Base-by-base conservation (phyloP, 495 filamentous ascomycete species). In the Aspergillus carlsbadensis region DNA sequence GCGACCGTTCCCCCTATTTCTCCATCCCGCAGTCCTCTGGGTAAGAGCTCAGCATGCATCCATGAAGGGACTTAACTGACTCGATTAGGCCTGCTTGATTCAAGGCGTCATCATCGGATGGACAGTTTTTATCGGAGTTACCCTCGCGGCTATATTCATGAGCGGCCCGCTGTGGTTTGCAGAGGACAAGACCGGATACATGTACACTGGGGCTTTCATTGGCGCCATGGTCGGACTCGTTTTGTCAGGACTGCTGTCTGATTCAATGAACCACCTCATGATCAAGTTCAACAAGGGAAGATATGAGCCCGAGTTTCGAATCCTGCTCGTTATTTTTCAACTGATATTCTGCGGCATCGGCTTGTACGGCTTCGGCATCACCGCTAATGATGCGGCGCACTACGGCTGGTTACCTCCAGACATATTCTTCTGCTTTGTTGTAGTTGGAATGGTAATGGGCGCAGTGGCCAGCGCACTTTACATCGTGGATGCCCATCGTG, bases 31-130 rank as follows among this genome's bases (percentile, higher is more conserved):
- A 36, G 87, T 97, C 50, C 65, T 96, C 33, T 97, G 91, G 90
- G 75, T 76, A 72, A 58, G 74, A 49, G 18, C 11, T 21, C 21
- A 35, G 14, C 2, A 22, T 8, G 3, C n/a, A n/a, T n/a, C n/a
- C n/a, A 22, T n/a, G 11, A 33, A 26, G 21, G 48, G 31, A 11
- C 21, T 5, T 14, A 17, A 29, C 33, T 51, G 37, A 52, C 51
- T 10, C 29, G 20, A 1, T 41, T 34, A 78, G 73, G 91, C 89
- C 10, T 92, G 88, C 66, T 76, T 97, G 2, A 96, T 90, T 41
- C 92, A 97, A 79, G 92, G 92, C 11, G 83, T 89, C 1, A 78
- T 96, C 56, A 95, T 97, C 58, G 92, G 92, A 56, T 97, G 92
- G 92, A 92, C 91, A 4, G 92, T 96, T 7, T 87, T 97, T 65